Evolutionary conservation across 2,329 filamentous ascomycete genomes (phyloP).

Genomic region (Colletotrichum karsti): DNA sequence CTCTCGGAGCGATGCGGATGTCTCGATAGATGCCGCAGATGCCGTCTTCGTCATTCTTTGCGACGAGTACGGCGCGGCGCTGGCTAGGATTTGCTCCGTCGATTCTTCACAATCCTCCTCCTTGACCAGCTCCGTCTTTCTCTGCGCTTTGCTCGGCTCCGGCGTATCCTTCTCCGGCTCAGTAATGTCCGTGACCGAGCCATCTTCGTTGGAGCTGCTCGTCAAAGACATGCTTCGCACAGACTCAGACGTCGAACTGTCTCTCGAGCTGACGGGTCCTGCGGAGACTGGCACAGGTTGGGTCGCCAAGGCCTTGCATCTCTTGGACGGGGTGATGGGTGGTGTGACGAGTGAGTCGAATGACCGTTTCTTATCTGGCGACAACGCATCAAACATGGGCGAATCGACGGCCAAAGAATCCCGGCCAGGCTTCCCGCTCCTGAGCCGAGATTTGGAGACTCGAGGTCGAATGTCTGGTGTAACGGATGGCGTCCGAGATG

Average conservation of each 20-base stretch:
- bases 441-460: slow-evolving; percentile 36
- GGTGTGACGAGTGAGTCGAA: slow-evolving; percentile 58
- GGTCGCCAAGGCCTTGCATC: slow-evolving; percentile 47
- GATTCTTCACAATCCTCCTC: slow-evolving; percentile 40
- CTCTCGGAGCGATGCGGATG: neutral
- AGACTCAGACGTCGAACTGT: slow-evolving; percentile 46
- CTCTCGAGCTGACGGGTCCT: slow-evolving; percentile 42
- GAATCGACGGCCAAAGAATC: slow-evolving; percentile 27
- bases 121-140: slow-evolving; percentile 40
- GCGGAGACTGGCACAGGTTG: slow-evolving; percentile 25
- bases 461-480: slow-evolving; percentile 33
- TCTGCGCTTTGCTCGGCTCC: slow-evolving; percentile 43
- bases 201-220: slow-evolving; percentile 40
- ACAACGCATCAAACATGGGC: slow-evolving; percentile 41
- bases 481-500: slow-evolving; percentile 64
- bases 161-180: slow-evolving; percentile 59
- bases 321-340: slow-evolving; percentile 64
- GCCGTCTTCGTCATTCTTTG: neutral
- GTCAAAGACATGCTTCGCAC: slow-evolving; percentile 39
- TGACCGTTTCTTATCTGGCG: slow-evolving; percentile 45
- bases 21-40: neutral
- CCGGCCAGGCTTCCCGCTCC: slow-evolving; percentile 33
- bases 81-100: slow-evolving; percentile 23
- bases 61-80: slow-evolving; percentile 20
- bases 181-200: slow-evolving; percentile 53